Percentiles rank a stretch among this genome's conserved stretches.
These are phyloP conservation scores for Yarrowia porcina DNA, from an alignment of 805 yeast species.

Conservation along the genomic window DNA sequence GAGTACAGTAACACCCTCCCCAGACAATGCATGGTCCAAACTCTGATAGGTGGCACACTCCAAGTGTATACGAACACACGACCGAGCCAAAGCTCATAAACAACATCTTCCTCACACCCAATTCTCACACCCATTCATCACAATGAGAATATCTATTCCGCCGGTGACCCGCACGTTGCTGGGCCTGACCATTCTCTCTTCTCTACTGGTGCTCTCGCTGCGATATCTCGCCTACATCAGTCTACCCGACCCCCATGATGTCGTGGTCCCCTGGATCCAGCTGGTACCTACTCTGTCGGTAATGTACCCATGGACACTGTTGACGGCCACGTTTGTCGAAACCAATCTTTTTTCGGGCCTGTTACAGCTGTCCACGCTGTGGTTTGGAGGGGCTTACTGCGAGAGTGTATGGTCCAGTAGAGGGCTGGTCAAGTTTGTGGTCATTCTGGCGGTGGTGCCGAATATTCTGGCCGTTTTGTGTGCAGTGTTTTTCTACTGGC, in stretches of 20 bases:
- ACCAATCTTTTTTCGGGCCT: constrained; percentile 43
- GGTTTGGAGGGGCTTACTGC: constrained; percentile 59
- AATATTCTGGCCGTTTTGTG: constrained; percentile 40
- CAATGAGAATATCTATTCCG: constrained; percentile 2
- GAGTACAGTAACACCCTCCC: background rate
- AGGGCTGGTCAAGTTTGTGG: constrained; percentile 50
- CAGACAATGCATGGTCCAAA: background rate
- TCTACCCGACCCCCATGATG: background rate
- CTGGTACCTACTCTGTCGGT: constrained; percentile 47
- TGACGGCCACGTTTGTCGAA: constrained; percentile 49
- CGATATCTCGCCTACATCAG: background rate
- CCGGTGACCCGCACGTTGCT: constrained; percentile 13
- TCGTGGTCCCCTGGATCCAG: constrained; percentile 47
- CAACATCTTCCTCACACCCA: too few species aligned
- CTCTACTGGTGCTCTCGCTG: background rate
- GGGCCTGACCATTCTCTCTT: background rate
- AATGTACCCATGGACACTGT: constrained; percentile 50
- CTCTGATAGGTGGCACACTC: background rate
- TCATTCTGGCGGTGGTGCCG: constrained; percentile 41
- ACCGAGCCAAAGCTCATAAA: background rate
- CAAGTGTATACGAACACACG: background rate
- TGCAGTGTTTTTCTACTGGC: constrained; percentile 26
- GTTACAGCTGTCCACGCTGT: constrained; percentile 41
- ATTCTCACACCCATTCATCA: background rate
- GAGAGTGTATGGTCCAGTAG: constrained; percentile 63